These are phyloP conservation scores for Metschnikowia henanensis DNA, from an alignment of 805 yeast genomes.

Conservation along the genomic window DNA sequence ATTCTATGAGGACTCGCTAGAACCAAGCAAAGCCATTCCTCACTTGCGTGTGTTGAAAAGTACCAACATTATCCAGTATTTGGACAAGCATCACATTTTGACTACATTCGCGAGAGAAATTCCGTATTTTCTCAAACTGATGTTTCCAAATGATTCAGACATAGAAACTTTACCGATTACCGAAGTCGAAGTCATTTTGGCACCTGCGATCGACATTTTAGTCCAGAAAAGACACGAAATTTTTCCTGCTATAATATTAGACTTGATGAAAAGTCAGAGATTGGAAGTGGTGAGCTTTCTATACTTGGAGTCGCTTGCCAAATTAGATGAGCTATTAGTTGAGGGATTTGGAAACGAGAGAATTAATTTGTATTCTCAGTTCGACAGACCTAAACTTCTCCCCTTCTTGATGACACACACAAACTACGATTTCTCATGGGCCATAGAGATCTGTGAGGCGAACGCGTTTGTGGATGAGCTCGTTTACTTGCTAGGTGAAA, in stretches of 20 bases:
- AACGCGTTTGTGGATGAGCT: slow-evolving; percentile 62
- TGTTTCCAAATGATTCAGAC: slow-evolving; percentile 36
- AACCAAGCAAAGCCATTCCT: slow-evolving; percentile 61
- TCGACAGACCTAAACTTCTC: slow-evolving; percentile 54
- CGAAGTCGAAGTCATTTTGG: slow-evolving; percentile 38
- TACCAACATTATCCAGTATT: slow-evolving; percentile 51
- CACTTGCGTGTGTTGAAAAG: slow-evolving; percentile 63
- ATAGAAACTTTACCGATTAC: slow-evolving; percentile 41
- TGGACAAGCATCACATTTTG: slow-evolving; percentile 64
- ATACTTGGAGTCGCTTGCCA: slow-evolving; percentile 60
- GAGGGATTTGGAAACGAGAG: slow-evolving; percentile 65
- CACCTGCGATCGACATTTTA: slow-evolving; percentile 51
- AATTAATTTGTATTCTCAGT: slow-evolving; percentile 63
- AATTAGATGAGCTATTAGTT: slow-evolving; percentile 54
- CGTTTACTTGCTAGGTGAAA: slow-evolving; percentile 76
- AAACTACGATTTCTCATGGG: slow-evolving; percentile 66
- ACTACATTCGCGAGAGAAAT: slow-evolving; percentile 46
- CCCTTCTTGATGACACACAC: slow-evolving; percentile 58
- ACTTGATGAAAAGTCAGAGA: slow-evolving; percentile 41
- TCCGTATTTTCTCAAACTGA: slow-evolving; percentile 50
- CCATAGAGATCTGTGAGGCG: slow-evolving; percentile 63
- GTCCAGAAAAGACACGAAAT: slow-evolving; percentile 69
- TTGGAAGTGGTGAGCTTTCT: slow-evolving; percentile 57
- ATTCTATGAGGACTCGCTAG: slow-evolving; percentile 56
- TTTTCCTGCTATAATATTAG: slow-evolving; percentile 50